Conservation (phyloP, 2,329 filamentous ascomycete species). For the Sarocladiaceae sp. region DNA sequence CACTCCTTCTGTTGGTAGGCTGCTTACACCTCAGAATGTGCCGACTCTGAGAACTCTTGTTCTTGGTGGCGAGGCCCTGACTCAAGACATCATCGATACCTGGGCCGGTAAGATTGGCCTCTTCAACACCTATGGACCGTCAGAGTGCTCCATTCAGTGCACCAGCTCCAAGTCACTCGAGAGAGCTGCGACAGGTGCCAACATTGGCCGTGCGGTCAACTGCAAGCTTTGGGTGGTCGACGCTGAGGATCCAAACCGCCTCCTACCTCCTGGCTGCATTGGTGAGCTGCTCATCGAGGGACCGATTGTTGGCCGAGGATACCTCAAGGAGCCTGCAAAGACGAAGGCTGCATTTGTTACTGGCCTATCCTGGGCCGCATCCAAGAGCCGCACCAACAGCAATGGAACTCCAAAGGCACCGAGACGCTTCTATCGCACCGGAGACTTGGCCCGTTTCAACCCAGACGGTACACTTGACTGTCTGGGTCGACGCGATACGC, state of each 20-base stretch:
- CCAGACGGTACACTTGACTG: conserved; percentile 15
- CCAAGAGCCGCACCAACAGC: no score
- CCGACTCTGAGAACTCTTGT: conserved; percentile 9
- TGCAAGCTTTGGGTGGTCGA: conserved; percentile 25
- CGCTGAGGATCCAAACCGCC: conserved; percentile 17
- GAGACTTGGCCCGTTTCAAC: conserved; percentile 14
- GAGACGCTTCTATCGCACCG: no score
- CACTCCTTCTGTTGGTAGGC: conserved; percentile 9
- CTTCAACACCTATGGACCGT: conserved; percentile 15
- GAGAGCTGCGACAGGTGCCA: no score
- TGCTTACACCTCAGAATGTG: conserved; percentile 3
- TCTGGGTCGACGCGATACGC: conserved; percentile 16
- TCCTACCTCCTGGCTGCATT: no score
- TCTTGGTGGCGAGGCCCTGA: conserved; percentile 13
- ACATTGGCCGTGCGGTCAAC: neutral
- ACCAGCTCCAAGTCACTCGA: no score
- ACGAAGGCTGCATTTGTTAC: no score
- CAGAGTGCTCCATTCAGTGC: conserved; percentile 8
- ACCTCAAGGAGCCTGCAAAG: no score
- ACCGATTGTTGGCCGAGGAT: no score
- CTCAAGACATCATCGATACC: conserved; percentile 10
- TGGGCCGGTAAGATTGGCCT: conserved; percentile 13
- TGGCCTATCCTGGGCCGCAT: no score
- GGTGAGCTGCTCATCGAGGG: no score
- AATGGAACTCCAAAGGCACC: no score